A percentile compares a stretch with the other conserved stretches of the same genome.
phyloP scores from a whole-genome alignment of 208 protist genomes.

The Vickermania ingenoplastis region DNA sequence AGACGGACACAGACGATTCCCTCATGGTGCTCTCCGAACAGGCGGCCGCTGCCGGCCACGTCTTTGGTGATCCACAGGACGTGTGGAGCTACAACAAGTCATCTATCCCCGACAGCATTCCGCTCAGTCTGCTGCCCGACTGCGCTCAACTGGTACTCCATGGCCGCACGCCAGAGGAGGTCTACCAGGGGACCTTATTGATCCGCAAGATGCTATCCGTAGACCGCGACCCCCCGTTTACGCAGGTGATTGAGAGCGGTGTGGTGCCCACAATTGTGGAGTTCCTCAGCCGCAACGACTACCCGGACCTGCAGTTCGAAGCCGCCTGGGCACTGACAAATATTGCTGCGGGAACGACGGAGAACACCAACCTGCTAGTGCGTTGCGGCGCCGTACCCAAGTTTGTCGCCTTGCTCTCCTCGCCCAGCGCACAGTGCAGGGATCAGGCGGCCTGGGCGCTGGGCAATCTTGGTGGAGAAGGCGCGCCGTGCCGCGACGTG shows the following conservation, averaged over 20 bases:
- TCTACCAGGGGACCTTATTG: slow-evolving; percentile 72
- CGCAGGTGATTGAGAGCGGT: slow-evolving; percentile 89
- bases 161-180: slow-evolving; percentile 26
- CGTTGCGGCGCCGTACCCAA: slow-evolving; percentile 89
- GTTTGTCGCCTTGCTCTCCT: slow-evolving; percentile 93
- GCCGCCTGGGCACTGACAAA: slow-evolving; percentile 98
- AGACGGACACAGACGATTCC: slow-evolving; percentile 6
- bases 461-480: slow-evolving; percentile 98
- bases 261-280: slow-evolving; percentile 92
- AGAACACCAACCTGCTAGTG: slow-evolving; percentile 92
- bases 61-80: slow-evolving; percentile 14
- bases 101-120: slow-evolving; percentile 39
- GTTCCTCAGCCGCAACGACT: slow-evolving; percentile 77
- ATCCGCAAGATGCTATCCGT: slow-evolving; percentile 88
- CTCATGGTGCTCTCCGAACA: slow-evolving; percentile 1
- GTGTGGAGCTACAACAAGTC: slow-evolving; percentile 42
- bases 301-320: slow-evolving; percentile 95
- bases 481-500: slow-evolving; percentile 84
- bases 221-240: slow-evolving; percentile 93
- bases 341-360: slow-evolving; percentile 95
- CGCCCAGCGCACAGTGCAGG: slow-evolving; percentile 85
- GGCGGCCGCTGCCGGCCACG: neutral
- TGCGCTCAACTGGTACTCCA: slow-evolving; percentile 54
- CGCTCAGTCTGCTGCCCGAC: slow-evolving; percentile 51
- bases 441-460: slow-evolving; percentile 99